Evolutionary conservation across 768 basidiomycete genomes (phyloP).

Genomic region (Clitopilus passeckerianus): DNA sequence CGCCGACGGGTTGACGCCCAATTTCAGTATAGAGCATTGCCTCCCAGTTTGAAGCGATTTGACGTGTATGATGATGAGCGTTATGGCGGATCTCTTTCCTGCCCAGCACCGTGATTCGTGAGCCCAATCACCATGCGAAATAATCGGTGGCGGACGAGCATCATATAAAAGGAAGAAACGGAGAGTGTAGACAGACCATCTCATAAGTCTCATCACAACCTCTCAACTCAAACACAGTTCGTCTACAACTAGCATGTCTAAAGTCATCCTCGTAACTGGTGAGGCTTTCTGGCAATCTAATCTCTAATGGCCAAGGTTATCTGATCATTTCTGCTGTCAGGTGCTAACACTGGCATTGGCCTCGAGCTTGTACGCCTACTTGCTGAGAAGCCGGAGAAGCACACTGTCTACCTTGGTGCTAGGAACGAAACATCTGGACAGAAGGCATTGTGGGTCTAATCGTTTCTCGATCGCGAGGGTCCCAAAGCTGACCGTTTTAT

Average conservation of each 20-base stretch:
- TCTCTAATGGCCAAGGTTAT: background rate
- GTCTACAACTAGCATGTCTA: background rate
- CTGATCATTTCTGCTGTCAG: constrained; percentile 12
- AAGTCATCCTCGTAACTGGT: constrained; percentile 17
- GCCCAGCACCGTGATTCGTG: background rate
- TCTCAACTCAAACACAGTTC: background rate
- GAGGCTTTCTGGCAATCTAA: background rate
- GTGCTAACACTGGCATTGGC: constrained; percentile 41
- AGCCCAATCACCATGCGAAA: background rate
- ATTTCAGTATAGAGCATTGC: no score
- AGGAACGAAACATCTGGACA: constrained; percentile 32
- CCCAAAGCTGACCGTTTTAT: background rate
- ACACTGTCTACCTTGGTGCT: constrained; percentile 39
- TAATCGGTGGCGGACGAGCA: background rate
- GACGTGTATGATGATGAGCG: background rate
- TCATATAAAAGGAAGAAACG: background rate
- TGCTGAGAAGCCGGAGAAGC: constrained; percentile 28
- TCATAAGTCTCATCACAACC: background rate
- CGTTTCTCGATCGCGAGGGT: background rate
- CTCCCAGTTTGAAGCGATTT: no score
- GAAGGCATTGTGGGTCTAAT: constrained; percentile 31
- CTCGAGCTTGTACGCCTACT: constrained; percentile 38
- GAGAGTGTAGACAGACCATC: no score
- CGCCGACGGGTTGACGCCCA: no score
- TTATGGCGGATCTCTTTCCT: background rate